Percentiles rank a stretch among this genome's conserved stretches.
Conservation (phyloP, 495 filamentous ascomycete genomes). For the Penicillium atrosanguineum region DNA sequence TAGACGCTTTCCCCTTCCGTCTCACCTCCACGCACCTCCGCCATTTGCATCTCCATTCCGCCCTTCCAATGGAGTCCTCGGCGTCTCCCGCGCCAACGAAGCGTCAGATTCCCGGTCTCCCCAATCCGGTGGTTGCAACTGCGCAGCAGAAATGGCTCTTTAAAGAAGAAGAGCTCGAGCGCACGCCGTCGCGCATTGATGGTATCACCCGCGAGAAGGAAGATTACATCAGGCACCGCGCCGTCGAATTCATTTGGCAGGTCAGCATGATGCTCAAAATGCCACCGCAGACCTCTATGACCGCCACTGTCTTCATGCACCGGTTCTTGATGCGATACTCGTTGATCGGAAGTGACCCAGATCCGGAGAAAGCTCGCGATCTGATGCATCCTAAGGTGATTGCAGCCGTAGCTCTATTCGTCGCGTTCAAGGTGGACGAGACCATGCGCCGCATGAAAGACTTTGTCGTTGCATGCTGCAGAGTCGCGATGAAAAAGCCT, state of each 20-base stretch:
- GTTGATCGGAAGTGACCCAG: constrained; percentile 53
- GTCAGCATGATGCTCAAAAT: constrained; percentile 90
- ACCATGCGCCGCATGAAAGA: constrained; percentile 92
- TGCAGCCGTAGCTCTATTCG: constrained; percentile 84
- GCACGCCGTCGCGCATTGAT: constrained; percentile 80
- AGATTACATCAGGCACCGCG: constrained; percentile 75
- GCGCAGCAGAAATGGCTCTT: constrained; percentile 84
- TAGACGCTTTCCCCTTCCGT: background rate
- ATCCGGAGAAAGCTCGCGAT: constrained; percentile 9
- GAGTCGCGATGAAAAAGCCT: constrained; percentile 90
- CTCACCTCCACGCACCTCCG: background rate
- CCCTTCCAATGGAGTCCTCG: constrained; percentile 31
- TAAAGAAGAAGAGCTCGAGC: constrained; percentile 73
- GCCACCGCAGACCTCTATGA: constrained; percentile 85
- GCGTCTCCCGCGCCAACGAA: constrained; percentile 25
- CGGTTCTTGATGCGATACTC: constrained; percentile 87
- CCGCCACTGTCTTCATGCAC: constrained; percentile 92
- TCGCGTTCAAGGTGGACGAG: constrained; percentile 96
- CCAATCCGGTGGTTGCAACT: constrained; percentile 49
- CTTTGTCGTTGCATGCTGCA: constrained; percentile 85
- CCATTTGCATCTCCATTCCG: background rate
- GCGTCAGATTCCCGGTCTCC: constrained; percentile 48
- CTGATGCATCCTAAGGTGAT: constrained; percentile 82
- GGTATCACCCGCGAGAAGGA: constrained; percentile 75
- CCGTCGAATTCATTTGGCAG: constrained; percentile 93